Percentiles rank a stretch among this genome's conserved stretches.
Conservation (phyloP, 768 basidiomycete species). For the Tricholoma saponaceum region DNA sequence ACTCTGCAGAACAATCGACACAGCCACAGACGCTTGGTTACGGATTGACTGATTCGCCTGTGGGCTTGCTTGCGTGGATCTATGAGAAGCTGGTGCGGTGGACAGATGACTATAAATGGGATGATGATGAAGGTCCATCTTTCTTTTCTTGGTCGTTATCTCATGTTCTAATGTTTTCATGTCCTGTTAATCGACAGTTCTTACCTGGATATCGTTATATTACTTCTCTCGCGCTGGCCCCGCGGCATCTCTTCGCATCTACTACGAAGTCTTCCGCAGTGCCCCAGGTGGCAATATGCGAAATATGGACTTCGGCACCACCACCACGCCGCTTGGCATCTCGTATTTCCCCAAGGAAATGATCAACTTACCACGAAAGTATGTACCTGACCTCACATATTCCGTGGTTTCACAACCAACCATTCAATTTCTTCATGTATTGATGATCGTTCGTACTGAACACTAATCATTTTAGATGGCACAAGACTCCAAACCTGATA, state of each 20-base stretch:
- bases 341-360: too few species aligned
- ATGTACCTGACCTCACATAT: too few species aligned
- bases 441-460: not conserved
- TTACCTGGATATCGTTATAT: conserved; percentile 60
- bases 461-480: conserved; percentile 13
- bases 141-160: not conserved
- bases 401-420: conserved; percentile 36
- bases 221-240: conserved; percentile 58
- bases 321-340: conserved; percentile 30
- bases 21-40: conserved; percentile 54
- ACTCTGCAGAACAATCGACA: conserved; percentile 36
- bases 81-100: conserved; percentile 52
- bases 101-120: conserved; percentile 56
- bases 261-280: conserved; percentile 2
- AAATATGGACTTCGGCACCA: not conserved
- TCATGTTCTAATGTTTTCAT: conserved; percentile 21
- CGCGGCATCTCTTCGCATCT: conserved; percentile 48
- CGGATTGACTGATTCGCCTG: conserved; percentile 43
- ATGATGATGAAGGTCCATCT: conserved; percentile 50
- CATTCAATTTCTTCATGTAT: conserved; percentile 11
- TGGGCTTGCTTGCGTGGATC: conserved; percentile 42
- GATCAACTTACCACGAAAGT: too few species aligned
- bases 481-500: conserved; percentile 7
- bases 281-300: conserved; percentile 2
- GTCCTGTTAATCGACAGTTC: conserved; percentile 54